Evolutionary conservation across 805 yeast species (phyloP).

Genomic region (Torulaspora microellipsoides): DNA sequence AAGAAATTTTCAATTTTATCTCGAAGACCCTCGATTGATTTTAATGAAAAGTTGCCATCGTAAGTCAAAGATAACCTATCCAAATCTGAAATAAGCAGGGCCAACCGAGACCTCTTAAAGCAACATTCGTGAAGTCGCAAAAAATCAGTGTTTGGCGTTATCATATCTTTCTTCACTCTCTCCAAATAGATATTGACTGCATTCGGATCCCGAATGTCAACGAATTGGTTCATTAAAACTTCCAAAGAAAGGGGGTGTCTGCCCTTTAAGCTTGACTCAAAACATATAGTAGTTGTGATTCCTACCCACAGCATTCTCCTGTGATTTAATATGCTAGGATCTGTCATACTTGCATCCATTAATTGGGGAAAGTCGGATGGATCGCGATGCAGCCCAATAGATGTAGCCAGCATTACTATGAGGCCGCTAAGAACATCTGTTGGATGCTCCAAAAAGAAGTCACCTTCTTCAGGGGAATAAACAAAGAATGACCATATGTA

Average conservation of each 20-base stretch:
- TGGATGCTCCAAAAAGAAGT: constrained; percentile 33
- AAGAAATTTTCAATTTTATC: constrained; percentile 20
- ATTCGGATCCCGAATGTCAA: constrained; percentile 18
- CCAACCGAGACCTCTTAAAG: constrained; percentile 25
- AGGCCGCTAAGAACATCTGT: constrained; percentile 33
- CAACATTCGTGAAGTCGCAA: constrained; percentile 21
- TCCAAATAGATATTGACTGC: constrained; percentile 18
- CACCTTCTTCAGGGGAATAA: constrained; percentile 35
- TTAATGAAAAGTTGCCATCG: constrained; percentile 19
- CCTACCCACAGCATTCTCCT: constrained; percentile 33
- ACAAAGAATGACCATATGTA: constrained; percentile 34
- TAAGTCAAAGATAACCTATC: constrained; percentile 27
- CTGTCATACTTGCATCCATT: constrained; percentile 14
- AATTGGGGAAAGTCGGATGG: constrained; percentile 30
- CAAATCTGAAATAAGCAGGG: constrained; percentile 25
- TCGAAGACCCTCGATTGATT: constrained; percentile 19
- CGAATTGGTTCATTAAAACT: constrained; percentile 16
- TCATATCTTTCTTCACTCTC: constrained; percentile 21
- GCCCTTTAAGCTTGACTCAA: constrained; percentile 32
- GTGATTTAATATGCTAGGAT: constrained; percentile 24
- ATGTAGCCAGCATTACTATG: constrained; percentile 28
- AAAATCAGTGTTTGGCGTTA: constrained; percentile 8
- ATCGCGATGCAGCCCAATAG: constrained; percentile 34
- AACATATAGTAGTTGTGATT: constrained; percentile 22
- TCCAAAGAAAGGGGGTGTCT: constrained; percentile 24